These are phyloP conservation scores for Schwanniomyces pseudopolymorphus DNA, from an alignment of 805 yeast species.

Conservation along the genomic window DNA sequence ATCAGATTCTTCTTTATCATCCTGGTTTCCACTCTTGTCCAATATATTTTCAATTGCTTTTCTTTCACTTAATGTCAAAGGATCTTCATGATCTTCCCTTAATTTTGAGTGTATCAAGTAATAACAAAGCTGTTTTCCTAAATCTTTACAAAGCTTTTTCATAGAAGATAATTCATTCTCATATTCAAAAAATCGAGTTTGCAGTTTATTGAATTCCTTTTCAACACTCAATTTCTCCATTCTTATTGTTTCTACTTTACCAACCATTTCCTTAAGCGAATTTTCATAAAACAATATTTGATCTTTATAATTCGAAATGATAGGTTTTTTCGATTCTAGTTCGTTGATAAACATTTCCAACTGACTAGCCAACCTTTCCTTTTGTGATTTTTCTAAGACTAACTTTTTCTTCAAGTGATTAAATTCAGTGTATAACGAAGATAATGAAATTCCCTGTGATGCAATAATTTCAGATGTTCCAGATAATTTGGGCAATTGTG, in stretches of 20 bases:
- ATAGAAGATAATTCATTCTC: conserved; percentile 49
- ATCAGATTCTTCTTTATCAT: conserved; percentile 48
- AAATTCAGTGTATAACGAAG: conserved; percentile 65
- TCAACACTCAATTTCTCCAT: conserved; percentile 48
- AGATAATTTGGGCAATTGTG: conserved; percentile 45
- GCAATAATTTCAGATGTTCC: conserved; percentile 58
- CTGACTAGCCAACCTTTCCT: conserved; percentile 67
- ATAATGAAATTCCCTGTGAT: conserved; percentile 59
- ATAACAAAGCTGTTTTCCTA: conserved; percentile 80
- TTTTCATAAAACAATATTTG: conserved; percentile 56
- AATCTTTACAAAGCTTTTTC: conserved; percentile 61
- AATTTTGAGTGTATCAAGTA: conserved; percentile 66
- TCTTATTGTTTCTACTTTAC: conserved; percentile 50
- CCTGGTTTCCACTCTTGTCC: conserved; percentile 31
- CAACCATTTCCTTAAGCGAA: conserved; percentile 53
- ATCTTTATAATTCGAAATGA: conserved; percentile 63
- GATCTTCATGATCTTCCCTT: conserved; percentile 53
- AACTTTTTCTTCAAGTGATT: conserved; percentile 64
- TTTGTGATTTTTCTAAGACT: conserved; percentile 67
- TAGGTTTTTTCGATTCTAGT: conserved; percentile 75
- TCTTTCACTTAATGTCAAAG: conserved; percentile 65
- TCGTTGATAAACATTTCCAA: conserved; percentile 71
- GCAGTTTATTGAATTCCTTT: conserved; percentile 34
- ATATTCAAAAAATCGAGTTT: conserved; percentile 38
- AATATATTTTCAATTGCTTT: conserved; percentile 60